phyloP scores from a whole-genome alignment of 2,329 filamentous ascomycete genomes.

The Aureobasidium sp. region DNA sequence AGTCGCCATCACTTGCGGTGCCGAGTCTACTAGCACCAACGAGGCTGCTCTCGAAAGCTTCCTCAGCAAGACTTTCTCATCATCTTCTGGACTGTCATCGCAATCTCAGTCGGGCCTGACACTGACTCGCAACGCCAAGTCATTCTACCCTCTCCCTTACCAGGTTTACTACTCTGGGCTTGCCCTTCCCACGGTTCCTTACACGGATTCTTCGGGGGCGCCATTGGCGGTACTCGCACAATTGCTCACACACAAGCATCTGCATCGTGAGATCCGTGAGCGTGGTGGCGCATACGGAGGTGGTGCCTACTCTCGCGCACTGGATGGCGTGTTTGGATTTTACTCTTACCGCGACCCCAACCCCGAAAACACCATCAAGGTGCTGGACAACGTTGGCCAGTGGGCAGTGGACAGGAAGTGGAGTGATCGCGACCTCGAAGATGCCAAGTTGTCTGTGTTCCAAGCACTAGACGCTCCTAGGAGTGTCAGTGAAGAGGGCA shows the following conservation, averaged over 20 bases:
- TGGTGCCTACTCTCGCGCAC: slow-evolving; percentile 69
- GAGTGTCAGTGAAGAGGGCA: slow-evolving; percentile 79
- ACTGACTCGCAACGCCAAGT: slow-evolving; percentile 45
- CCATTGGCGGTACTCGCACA: slow-evolving; percentile 83
- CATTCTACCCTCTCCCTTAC: slow-evolving; percentile 90
- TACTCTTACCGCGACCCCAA: slow-evolving; percentile 97
- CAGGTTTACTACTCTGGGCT: slow-evolving; percentile 93
- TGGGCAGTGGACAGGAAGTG: slow-evolving; percentile 78
- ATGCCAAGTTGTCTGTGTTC: slow-evolving; percentile 93
- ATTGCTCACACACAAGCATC: slow-evolving; percentile 88
- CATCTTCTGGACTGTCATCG: neutral
- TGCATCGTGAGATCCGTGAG: slow-evolving; percentile 95
- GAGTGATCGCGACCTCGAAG: slow-evolving; percentile 79
- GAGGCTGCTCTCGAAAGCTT: slow-evolving; percentile 63
- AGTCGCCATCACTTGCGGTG: slow-evolving; percentile 76
- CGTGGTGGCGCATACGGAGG: slow-evolving; percentile 96
- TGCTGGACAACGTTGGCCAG: slow-evolving; percentile 72
- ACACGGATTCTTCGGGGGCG: slow-evolving; percentile 65
- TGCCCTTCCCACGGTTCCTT: slow-evolving; percentile 74
- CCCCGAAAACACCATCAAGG: slow-evolving; percentile 74
- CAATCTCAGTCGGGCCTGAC: slow-evolving; percentile 3
- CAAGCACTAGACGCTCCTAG: slow-evolving; percentile 83
- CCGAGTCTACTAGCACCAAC: slow-evolving; percentile 63
- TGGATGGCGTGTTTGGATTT: slow-evolving; percentile 85
- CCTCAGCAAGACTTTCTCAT: slow-evolving; percentile 32